Conservation (phyloP, 2,329 filamentous ascomycete genomes). For the Ascochyta koolunga region DNA sequence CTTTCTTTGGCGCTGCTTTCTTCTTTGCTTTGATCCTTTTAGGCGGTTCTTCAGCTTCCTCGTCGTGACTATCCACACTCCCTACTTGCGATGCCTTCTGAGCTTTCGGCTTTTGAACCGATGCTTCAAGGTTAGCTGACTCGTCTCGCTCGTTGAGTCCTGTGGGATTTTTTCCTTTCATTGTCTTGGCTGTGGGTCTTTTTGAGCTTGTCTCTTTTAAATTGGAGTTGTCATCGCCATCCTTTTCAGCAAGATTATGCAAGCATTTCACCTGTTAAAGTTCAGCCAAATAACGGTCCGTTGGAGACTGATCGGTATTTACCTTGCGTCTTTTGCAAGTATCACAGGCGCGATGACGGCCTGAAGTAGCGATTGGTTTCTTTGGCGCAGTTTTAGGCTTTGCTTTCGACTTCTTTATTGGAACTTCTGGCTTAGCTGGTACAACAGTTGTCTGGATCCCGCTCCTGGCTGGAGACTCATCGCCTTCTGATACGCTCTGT, state of each 20-base stretch:
- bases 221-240: not conserved
- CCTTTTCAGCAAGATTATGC: not conserved
- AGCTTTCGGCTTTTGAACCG: not conserved
- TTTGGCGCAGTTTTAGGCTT: not conserved
- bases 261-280: conserved; percentile 6
- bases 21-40: conserved; percentile 15
- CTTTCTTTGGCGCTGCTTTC: conserved; percentile 14
- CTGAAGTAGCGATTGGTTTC: not conserved
- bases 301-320: not conserved
- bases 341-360: not conserved
- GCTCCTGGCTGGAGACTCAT: not conserved
- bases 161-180: not conserved
- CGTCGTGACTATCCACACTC: not conserved
- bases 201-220: not conserved
- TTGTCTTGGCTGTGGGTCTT: not conserved
- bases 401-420: not conserved
- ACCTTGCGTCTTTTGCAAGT: conserved; percentile 10
- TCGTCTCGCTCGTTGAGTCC: too few relatives aligned
- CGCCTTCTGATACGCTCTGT: not conserved
- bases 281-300: not conserved
- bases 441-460: not conserved
- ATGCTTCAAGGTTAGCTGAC: not conserved
- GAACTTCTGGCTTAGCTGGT: not conserved
- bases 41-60: not conserved
- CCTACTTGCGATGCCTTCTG: not conserved